A percentile compares a stretch with the other conserved stretches of the same genome.
phyloP scores from a whole-genome alignment of 2,329 filamentous ascomycete species.

The Colletotrichum lupini region DNA sequence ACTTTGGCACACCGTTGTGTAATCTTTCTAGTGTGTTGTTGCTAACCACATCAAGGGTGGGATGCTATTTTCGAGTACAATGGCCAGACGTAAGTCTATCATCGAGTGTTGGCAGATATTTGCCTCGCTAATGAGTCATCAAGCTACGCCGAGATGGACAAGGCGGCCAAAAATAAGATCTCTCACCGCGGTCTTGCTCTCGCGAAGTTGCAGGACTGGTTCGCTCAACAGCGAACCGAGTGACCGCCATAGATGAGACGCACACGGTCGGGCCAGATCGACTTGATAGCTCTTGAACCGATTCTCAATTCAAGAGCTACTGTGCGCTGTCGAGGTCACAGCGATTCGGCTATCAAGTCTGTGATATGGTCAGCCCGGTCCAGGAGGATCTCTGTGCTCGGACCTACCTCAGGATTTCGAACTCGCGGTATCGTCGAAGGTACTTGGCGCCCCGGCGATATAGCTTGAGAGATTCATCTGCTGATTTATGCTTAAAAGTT shows the following conservation, averaged over 20 bases:
- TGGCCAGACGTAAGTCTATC: slow-evolving; percentile 75
- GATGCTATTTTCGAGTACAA: slow-evolving; percentile 96
- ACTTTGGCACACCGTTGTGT: background rate
- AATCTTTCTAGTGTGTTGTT: slow-evolving; percentile 14
- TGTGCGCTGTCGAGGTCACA: background rate
- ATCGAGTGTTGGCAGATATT: background rate
- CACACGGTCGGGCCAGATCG: no score
- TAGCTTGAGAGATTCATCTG: slow-evolving; percentile 70
- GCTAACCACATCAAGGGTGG: slow-evolving; percentile 73
- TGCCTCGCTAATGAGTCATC: slow-evolving; percentile 11
- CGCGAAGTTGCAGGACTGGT: slow-evolving; percentile 85
- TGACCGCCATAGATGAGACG: background rate
- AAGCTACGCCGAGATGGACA: slow-evolving; percentile 94
- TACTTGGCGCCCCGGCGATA: slow-evolving; percentile 80
- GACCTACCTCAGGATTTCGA: slow-evolving; percentile 72
- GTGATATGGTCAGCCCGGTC: background rate
- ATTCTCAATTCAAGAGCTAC: background rate
- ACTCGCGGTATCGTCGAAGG: slow-evolving; percentile 77
- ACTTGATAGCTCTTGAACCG: background rate
- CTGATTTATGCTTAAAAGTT: slow-evolving; percentile 55
- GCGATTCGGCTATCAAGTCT: slow-evolving; percentile 13
- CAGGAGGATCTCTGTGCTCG: background rate
- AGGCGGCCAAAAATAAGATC: slow-evolving; percentile 86
- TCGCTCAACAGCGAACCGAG: slow-evolving; percentile 57
- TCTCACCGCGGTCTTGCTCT: slow-evolving; percentile 93